Conservation (phyloP, 768 basidiomycete genomes). For the Saitozyma sp. region DNA sequence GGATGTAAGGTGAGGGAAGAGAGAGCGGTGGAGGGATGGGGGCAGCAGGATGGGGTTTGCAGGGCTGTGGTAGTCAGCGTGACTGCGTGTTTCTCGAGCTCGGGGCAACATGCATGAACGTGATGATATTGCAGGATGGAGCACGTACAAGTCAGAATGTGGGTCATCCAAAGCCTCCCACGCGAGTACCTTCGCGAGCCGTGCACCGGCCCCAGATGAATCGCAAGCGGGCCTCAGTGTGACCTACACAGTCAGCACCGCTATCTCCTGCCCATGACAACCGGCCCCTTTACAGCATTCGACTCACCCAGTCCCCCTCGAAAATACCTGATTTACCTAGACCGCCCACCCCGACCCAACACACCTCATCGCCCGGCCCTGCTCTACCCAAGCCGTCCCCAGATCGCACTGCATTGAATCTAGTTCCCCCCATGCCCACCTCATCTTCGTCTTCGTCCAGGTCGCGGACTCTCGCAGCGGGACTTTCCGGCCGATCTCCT, state of each 20-base stretch:
- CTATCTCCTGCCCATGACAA: too few species aligned
- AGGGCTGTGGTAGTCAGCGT: slow-evolving; percentile 21
- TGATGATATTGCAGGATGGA: background rate
- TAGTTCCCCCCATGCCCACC: background rate
- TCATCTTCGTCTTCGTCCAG: too few species aligned
- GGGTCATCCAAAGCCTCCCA: slow-evolving; percentile 36
- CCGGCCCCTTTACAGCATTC: background rate
- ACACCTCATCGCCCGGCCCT: slow-evolving; percentile 28
- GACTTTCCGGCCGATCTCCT: background rate
- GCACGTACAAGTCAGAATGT: slow-evolving; percentile 29
- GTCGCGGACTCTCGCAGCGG: too few species aligned
- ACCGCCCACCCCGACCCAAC: slow-evolving; percentile 47
- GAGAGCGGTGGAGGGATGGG: slow-evolving; percentile 32
- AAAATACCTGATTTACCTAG: slow-evolving; percentile 50
- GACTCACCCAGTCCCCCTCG: slow-evolving; percentile 50
- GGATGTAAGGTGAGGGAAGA: slow-evolving; percentile 16
- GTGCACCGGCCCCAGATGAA: slow-evolving; percentile 10
- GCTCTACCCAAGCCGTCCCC: background rate
- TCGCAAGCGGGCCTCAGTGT: background rate
- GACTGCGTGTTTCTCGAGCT: background rate
- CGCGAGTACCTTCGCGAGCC: slow-evolving; percentile 42
- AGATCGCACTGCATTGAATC: slow-evolving; percentile 23
- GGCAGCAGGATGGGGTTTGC: slow-evolving; percentile 42
- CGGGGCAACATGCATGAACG: background rate
- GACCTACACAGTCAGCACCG: too few species aligned